phyloP scores from a whole-genome alignment of 148 eudicot species.

The Euryodendron excelsum region DNA sequence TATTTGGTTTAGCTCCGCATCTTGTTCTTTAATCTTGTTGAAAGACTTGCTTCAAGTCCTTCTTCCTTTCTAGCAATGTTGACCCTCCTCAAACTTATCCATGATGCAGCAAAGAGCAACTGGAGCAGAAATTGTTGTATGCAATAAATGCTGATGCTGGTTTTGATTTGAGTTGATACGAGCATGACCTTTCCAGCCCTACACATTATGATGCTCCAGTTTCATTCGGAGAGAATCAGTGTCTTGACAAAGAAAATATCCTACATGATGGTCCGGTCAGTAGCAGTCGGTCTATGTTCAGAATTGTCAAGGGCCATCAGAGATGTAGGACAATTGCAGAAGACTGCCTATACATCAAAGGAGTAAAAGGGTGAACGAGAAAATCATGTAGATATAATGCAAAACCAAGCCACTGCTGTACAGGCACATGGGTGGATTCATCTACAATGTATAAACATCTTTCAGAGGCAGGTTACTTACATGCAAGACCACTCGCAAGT shows the following conservation, averaged over 20 bases:
- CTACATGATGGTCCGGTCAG: constrained; percentile 5
- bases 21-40: not conserved
- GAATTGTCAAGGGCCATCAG: not conserved
- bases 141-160: constrained; percentile 96
- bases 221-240: not conserved
- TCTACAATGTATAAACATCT: constrained; percentile 4
- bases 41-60: not conserved
- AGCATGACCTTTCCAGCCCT: not conserved
- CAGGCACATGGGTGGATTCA: constrained; percentile 6
- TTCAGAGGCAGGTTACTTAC: not conserved
- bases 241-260: not conserved
- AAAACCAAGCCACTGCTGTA: not conserved
- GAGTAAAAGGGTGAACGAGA: not conserved
- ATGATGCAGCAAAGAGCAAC: constrained; percentile 71
- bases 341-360: not conserved
- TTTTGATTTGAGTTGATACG: constrained; percentile 78
- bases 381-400: constrained; percentile 1
- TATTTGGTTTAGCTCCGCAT: not conserved
- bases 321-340: constrained; percentile 5
- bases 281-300: not conserved
- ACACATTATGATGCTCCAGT: not conserved
- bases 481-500: not conserved
- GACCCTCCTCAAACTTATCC: not conserved
- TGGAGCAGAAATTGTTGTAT: constrained; percentile 85
- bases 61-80: not conserved